A percentile compares a stretch with the other conserved stretches of the same genome.
Evolutionary conservation across 1,139 yeast genomes (phyloP).

Genomic region (Magnusiomyces ingens): DNA sequence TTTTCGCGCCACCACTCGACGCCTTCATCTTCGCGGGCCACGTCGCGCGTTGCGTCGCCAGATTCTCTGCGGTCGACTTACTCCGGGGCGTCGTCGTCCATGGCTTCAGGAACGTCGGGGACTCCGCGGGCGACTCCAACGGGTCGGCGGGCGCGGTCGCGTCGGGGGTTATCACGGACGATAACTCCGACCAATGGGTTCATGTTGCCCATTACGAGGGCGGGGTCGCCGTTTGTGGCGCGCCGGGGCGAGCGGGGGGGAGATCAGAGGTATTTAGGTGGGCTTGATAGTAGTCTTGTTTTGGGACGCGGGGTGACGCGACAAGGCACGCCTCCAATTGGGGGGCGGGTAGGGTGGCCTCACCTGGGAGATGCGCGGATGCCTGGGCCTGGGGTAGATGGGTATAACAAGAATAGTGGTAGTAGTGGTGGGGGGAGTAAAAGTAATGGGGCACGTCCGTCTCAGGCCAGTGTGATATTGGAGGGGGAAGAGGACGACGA

Average conservation of each 20-base stretch:
- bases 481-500: conserved; percentile 18
- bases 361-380: conserved; percentile 2
- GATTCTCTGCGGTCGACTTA: background rate
- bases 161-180: background rate
- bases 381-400: conserved; percentile 6
- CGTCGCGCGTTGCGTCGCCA: conserved; percentile 1
- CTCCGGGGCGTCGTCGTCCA: background rate
- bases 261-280: too few relatives aligned
- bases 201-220: background rate
- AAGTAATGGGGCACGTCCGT: conserved; percentile 6
- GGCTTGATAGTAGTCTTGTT: too few relatives aligned
- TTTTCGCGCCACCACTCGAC: background rate
- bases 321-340: background rate
- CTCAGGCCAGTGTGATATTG: conserved; percentile 16
- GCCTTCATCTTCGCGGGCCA: background rate
- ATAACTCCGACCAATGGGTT: too few relatives aligned
- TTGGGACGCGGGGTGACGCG: background rate
- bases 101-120: background rate
- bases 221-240: conserved; percentile 4
- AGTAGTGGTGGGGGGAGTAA: conserved; percentile 7
- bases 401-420: conserved; percentile 7
- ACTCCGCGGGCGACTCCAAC: background rate
- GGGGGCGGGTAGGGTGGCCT: background rate
- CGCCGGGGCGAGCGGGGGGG: background rate
- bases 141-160: background rate